A percentile compares a stretch with the other conserved stretches of the same genome.
Evolutionary conservation across 2,329 filamentous ascomycete species (phyloP).

Genomic region (Fonsecaea pugnacius): DNA sequence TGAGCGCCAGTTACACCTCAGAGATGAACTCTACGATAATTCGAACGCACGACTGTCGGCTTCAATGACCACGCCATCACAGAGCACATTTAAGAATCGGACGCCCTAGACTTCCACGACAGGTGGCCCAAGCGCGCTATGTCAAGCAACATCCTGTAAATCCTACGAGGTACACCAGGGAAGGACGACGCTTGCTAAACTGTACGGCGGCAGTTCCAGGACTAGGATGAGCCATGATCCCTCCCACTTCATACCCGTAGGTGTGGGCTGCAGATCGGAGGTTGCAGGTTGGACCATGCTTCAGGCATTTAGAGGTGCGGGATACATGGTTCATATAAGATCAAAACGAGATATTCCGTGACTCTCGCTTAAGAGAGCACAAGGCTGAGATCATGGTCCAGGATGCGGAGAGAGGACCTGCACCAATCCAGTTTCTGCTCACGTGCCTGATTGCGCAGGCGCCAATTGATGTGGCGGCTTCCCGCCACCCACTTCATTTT

Average conservation of each 20-base stretch:
- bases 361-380: neutral
- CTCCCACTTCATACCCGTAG: neutral
- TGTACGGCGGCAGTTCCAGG: neutral
- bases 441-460: neutral
- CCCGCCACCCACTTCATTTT: slow-evolving; percentile 5
- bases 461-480: neutral
- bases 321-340: neutral
- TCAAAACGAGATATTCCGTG: neutral
- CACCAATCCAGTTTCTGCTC: neutral
- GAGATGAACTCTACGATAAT: neutral
- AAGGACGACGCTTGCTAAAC: neutral
- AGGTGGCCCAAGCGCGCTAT: neutral
- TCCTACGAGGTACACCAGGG: neutral
- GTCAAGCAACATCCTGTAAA: neutral
- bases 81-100: neutral
- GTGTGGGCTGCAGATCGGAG: neutral
- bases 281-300: neutral
- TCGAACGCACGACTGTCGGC: neutral
- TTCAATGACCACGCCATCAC: neutral
- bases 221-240: neutral
- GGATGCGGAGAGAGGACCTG: neutral
- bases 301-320: neutral
- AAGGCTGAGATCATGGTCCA: neutral
- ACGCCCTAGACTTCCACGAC: neutral
- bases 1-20: slow-evolving; percentile 7